phyloP scores from a whole-genome alignment of 163 green algal genomes.

The Prototheca cutis region DNA sequence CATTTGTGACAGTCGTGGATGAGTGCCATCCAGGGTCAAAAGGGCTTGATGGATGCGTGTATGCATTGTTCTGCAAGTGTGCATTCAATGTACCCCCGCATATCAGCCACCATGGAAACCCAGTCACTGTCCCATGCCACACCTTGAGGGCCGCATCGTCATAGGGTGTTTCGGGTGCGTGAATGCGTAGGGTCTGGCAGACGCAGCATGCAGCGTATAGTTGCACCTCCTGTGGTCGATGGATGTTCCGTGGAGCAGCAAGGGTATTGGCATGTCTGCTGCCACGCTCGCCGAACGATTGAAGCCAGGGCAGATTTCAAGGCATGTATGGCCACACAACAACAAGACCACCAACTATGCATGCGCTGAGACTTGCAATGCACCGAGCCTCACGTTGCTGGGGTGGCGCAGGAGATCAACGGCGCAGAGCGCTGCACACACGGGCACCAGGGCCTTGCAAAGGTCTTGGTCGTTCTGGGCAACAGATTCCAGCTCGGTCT shows the following conservation, averaged over 20 bases:
- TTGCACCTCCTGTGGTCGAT: constrained; percentile 41
- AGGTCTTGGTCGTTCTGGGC: background rate
- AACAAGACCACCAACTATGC: background rate
- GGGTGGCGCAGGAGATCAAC: background rate
- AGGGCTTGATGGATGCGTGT: no score
- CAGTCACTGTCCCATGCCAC: no score
- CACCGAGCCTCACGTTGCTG: background rate
- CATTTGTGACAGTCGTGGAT: background rate
- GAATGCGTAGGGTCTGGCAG: constrained; percentile 43
- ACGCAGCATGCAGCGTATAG: constrained; percentile 38
- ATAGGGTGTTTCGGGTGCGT: constrained; percentile 53
- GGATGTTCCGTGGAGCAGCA: background rate
- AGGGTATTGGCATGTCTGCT: background rate
- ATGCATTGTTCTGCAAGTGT: no score
- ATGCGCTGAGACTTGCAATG: background rate
- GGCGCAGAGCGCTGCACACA: background rate
- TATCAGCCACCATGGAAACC: background rate
- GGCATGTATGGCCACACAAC: background rate
- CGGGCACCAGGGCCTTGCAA: background rate
- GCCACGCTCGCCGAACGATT: no score
- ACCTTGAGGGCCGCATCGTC: constrained; percentile 32
- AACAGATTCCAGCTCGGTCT: background rate
- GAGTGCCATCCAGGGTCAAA: no score
- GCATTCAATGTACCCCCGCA: background rate
- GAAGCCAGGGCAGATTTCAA: no score